phyloP scores from a whole-genome alignment of 2,329 filamentous ascomycete species.

The Metarhizium rileyi region DNA sequence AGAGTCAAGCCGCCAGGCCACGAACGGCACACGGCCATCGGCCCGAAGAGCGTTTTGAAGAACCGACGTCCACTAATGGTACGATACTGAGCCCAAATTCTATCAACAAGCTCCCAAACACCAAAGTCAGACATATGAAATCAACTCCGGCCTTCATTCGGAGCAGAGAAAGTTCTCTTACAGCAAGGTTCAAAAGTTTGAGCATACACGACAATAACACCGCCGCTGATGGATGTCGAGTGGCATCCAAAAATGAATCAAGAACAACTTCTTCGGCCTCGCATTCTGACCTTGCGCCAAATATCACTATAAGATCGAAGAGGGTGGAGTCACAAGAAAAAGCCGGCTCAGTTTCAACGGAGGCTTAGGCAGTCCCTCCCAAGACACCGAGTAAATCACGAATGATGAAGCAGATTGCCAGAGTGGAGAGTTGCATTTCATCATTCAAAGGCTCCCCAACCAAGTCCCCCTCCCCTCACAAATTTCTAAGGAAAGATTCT shows the following conservation, averaged over 20 bases:
- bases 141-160: slow-evolving; percentile 18
- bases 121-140: slow-evolving; percentile 17
- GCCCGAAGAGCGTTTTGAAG: slow-evolving; percentile 29
- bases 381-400: slow-evolving; percentile 23
- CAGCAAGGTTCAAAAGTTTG: slow-evolving; percentile 27
- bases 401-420: slow-evolving; percentile 21
- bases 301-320: slow-evolving; percentile 8
- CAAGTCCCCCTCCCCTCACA: slow-evolving; percentile 34
- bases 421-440: slow-evolving; percentile 22
- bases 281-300: slow-evolving; percentile 5
- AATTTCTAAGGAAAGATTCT: slow-evolving; percentile 66
- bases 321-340: slow-evolving; percentile 9
- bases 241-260: slow-evolving; percentile 24
- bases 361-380: slow-evolving; percentile 22
- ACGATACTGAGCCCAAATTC: slow-evolving; percentile 14
- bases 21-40: slow-evolving; percentile 31
- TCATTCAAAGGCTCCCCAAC: slow-evolving; percentile 28
- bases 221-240: slow-evolving; percentile 32
- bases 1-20: slow-evolving; percentile 27
- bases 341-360: slow-evolving; percentile 12
- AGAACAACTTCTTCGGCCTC: slow-evolving; percentile 19
- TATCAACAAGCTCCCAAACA: slow-evolving; percentile 8
- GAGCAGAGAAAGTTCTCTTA: slow-evolving; percentile 36
- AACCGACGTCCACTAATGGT: slow-evolving; percentile 23
- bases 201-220: slow-evolving; percentile 24